These are phyloP conservation scores for Oxyria digyna DNA, from an alignment of 148 eudicot species.

Conservation along the genomic window DNA sequence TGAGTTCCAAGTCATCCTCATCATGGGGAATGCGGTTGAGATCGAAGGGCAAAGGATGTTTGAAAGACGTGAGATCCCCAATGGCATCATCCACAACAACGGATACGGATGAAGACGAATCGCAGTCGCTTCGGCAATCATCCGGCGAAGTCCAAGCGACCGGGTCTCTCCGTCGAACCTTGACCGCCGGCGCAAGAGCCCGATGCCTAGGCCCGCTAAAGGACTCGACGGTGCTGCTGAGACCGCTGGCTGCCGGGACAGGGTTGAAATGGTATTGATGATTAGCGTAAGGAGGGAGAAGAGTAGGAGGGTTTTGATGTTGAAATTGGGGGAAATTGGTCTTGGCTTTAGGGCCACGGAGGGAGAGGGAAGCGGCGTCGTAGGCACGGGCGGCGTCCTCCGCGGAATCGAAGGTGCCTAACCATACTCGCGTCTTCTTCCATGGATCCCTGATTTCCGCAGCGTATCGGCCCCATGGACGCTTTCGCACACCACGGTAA, in stretches of 20 bases:
- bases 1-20: conserved; percentile 19
- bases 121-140: conserved; percentile 49
- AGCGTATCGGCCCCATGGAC: conserved; percentile 64
- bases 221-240: conserved; percentile 63
- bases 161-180: conserved; percentile 7
- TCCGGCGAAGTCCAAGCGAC: conserved; percentile 13
- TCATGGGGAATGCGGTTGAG: conserved; percentile 31
- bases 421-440: conserved; percentile 61
- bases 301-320: background rate
- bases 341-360: conserved; percentile 60
- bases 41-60: conserved; percentile 29
- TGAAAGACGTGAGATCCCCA: conserved; percentile 19
- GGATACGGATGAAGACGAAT: conserved; percentile 53
- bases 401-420: conserved; percentile 62
- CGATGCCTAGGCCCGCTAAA: conserved; percentile 38
- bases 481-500: conserved; percentile 45
- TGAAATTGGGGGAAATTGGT: conserved; percentile 33
- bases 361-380: conserved; percentile 47
- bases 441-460: conserved; percentile 67
- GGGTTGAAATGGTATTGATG: background rate
- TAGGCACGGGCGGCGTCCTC: conserved; percentile 57
- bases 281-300: background rate
- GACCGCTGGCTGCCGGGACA: conserved; percentile 31
- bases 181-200: conserved; percentile 8
- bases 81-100: conserved; percentile 41